Conservation (phyloP, 2,329 filamentous ascomycete genomes). For the Aspergillus sp. region DNA sequence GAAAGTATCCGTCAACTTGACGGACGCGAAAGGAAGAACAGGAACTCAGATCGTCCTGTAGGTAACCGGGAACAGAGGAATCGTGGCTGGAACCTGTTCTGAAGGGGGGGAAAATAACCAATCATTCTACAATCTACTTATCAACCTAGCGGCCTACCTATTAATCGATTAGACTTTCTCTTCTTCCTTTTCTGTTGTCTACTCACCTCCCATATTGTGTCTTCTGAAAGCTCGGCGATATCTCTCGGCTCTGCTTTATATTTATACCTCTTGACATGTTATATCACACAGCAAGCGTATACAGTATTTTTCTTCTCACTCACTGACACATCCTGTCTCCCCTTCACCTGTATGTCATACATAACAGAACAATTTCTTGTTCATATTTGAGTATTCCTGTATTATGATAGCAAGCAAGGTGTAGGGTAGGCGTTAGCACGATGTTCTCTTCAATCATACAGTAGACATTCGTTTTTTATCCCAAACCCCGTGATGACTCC, state of each 20-base stretch:
- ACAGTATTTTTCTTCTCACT: slow-evolving; percentile 2
- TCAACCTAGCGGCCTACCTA: not conserved
- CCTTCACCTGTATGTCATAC: slow-evolving; percentile 7
- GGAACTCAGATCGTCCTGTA: slow-evolving; percentile 40
- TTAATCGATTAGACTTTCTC: slow-evolving; percentile 1
- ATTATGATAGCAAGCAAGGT: not conserved
- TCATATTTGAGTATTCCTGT: not conserved
- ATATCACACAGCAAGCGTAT: not conserved
- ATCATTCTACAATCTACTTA: not conserved
- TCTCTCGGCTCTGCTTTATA: not conserved
- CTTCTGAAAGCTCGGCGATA: not conserved
- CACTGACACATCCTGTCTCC: not conserved
- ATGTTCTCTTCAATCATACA: too few relatives aligned
- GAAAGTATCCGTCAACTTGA: slow-evolving; percentile 85
- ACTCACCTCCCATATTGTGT: not conserved
- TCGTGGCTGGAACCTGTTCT: slow-evolving; percentile 49
- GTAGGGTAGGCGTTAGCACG: not conserved
- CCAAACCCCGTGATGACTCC: fast-evolving
- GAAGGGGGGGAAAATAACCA: slow-evolving; percentile 19
- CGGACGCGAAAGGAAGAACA: slow-evolving; percentile 63
- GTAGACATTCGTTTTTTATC: too few relatives aligned
- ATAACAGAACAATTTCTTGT: not conserved
- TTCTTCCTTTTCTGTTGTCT: not conserved
- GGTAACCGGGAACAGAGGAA: slow-evolving; percentile 40
- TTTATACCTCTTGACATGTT: not conserved